Percentiles rank a stretch among this genome's conserved stretches.
Conservation (phyloP, 2,329 filamentous ascomycete genomes). For the Ilyonectria robusta region DNA sequence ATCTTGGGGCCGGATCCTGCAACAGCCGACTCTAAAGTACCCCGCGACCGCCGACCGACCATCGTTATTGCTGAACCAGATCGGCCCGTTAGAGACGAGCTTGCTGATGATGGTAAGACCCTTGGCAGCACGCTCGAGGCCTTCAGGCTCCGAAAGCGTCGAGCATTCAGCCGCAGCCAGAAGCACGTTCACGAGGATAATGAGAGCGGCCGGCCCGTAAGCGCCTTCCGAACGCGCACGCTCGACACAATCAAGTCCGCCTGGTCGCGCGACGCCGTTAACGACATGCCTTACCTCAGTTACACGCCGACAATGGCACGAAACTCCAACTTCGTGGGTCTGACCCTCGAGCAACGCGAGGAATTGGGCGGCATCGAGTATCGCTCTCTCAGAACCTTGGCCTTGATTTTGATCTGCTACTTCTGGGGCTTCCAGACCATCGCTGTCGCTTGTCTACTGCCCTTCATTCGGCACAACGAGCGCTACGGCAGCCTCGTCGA, state of each 20-base stretch:
- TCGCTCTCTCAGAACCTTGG: conserved; percentile 88
- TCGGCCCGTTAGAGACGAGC: conserved; percentile 52
- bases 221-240: conserved; percentile 61
- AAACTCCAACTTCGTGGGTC: conserved; percentile 91
- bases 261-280: conserved; percentile 67
- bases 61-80: conserved; percentile 79
- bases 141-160: conserved; percentile 61
- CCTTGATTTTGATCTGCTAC: conserved; percentile 82
- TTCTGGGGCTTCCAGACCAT: conserved; percentile 88
- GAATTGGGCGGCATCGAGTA: conserved; percentile 98
- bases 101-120: conserved; percentile 60
- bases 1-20: conserved; percentile 46
- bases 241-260: conserved; percentile 71
- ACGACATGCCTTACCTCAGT: conserved; percentile 88
- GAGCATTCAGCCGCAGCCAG: conserved; percentile 55
- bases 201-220: conserved; percentile 44
- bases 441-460: conserved; percentile 79
- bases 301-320: conserved; percentile 93
- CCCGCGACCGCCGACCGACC: conserved; percentile 63
- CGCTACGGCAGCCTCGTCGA: conserved; percentile 78
- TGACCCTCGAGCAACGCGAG: conserved; percentile 92
- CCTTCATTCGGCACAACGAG: conserved; percentile 80
- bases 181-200: conserved; percentile 57
- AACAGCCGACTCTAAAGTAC: conserved; percentile 38
- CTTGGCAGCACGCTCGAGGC: conserved; percentile 56